Percentiles rank a stretch among this genome's conserved stretches.
Evolutionary conservation across 495 filamentous ascomycete species (phyloP).

Genomic region (Penicillium ochrochloron): DNA sequence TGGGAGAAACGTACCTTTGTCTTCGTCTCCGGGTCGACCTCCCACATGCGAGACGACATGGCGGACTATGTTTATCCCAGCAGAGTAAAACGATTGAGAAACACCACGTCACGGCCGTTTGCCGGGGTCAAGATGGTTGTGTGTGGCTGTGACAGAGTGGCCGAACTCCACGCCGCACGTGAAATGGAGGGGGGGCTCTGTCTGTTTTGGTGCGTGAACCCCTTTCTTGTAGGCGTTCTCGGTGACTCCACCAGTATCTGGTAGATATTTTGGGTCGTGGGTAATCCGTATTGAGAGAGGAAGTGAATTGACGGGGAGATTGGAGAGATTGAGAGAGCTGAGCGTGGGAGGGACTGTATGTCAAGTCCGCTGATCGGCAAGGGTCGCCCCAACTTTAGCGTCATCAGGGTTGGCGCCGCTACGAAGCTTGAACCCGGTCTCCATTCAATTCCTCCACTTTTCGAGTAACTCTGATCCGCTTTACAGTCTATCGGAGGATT

Average conservation of each 20-base stretch:
- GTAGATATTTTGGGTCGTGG: conserved; percentile 2
- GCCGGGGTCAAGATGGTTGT: background rate
- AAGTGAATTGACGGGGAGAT: conserved; percentile 16
- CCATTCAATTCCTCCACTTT: background rate
- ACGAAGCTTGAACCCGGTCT: conserved; percentile 5
- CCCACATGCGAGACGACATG: conserved; percentile 81
- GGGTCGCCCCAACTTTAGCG: conserved; percentile 28
- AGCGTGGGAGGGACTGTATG: conserved; percentile 14
- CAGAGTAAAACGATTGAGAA: conserved; percentile 11
- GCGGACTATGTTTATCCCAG: conserved; percentile 20
- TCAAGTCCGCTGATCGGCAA: conserved; percentile 36
- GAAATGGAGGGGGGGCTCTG: conserved; percentile 6
- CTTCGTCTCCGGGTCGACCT: conserved; percentile 94
- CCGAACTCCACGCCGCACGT: conserved; percentile 18
- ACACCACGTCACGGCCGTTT: background rate
- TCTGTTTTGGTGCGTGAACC: conserved; percentile 19
- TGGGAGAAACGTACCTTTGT: conserved; percentile 68
- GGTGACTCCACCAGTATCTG: conserved; percentile 10
- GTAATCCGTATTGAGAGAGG: background rate
- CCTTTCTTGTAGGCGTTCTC: conserved; percentile 13
- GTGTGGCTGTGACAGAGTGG: background rate
- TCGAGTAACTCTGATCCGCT: background rate
- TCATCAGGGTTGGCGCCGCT: conserved; percentile 20
- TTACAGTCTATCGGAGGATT: too few species aligned
- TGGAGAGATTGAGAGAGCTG: background rate